phyloP scores from a whole-genome alignment of 306 rosid genomes.

The Quercus berberidifolia region DNA sequence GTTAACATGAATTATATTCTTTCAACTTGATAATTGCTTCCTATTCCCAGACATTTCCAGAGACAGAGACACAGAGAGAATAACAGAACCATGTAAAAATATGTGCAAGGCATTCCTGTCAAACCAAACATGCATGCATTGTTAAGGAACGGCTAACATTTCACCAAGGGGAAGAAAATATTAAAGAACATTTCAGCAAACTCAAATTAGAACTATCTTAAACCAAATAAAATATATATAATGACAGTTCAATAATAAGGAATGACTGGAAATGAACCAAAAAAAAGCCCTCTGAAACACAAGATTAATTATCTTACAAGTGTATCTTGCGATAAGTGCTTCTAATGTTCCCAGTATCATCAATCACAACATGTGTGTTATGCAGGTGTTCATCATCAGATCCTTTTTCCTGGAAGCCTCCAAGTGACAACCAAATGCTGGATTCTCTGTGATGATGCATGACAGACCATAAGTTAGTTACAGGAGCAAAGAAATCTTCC shows the following conservation, averaged over 20 bases:
- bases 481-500: conserved; percentile 1
- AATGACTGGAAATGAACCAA: not conserved
- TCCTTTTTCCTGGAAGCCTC: conserved; percentile 92
- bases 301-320: conserved; percentile 45
- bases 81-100: not conserved
- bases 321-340: conserved; percentile 82
- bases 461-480: not conserved
- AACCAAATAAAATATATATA: not conserved
- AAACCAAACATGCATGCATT: not conserved
- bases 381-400: conserved; percentile 67
- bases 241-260: not conserved
- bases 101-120: not conserved
- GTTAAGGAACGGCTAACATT: not conserved
- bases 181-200: not conserved
- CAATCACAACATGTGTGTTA: conserved; percentile 85
- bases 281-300: not conserved
- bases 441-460: conserved; percentile 72
- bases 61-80: not conserved
- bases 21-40: not conserved
- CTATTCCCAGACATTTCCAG: not conserved
- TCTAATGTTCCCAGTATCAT: conserved; percentile 69
- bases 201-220: not conserved
- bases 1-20: not conserved
- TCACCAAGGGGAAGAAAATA: not conserved
- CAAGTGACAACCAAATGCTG: conserved; percentile 93